Base-by-base conservation (phyloP, 2,329 filamentous ascomycete species). In the Xylaria sp. region DNA sequence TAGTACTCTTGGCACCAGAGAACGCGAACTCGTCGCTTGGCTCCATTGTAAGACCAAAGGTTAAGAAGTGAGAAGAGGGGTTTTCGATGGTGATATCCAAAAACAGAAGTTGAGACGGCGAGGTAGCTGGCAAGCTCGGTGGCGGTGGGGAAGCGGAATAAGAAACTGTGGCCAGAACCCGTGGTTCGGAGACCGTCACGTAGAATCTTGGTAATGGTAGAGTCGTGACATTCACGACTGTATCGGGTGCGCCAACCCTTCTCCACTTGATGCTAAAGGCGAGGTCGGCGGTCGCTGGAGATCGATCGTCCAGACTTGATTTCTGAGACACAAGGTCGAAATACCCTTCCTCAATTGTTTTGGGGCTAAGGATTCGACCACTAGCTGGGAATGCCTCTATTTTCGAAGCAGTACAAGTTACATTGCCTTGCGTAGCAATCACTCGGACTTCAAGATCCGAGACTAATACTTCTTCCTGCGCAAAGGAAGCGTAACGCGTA, bases 1-100 rank as follows among this genome's bases (percentile, higher is more conserved):
- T 91, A 13, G 89, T 90, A 73, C 92, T 87, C 82, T 98, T 98
- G 1, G 93, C 85, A 0, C 96, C 96, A 8, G 93, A 94, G 80
- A 99, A 98, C 0, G 94, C 95, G 81, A 98, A 98, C 63, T 94
- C 89, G 72, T 97, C 94, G 78, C 90, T 95, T 2, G 94, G 92
- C 74, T 99, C 95, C 94, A 99, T 97, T 31, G 86, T 90, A 58
- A 98, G 81, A 37, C 93, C 94, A 81, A 99, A 99, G 0, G 94
- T 97, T 59, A 99, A 87, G 81, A 97, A 97, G 80, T 99, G 96
- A 79, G 90, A 92, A 0, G 95, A 98, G 0, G 94, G 92, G 78
- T 99, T 99, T 81, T 99, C 96, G 66, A 99, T 89, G 3, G 90
- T 93, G 78, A 89, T 78, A 51, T 86, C 82, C 15, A 90, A 78